These are phyloP conservation scores for Alnus glutinosa DNA, from an alignment of 306 rosid genomes.

Conservation along the genomic window DNA sequence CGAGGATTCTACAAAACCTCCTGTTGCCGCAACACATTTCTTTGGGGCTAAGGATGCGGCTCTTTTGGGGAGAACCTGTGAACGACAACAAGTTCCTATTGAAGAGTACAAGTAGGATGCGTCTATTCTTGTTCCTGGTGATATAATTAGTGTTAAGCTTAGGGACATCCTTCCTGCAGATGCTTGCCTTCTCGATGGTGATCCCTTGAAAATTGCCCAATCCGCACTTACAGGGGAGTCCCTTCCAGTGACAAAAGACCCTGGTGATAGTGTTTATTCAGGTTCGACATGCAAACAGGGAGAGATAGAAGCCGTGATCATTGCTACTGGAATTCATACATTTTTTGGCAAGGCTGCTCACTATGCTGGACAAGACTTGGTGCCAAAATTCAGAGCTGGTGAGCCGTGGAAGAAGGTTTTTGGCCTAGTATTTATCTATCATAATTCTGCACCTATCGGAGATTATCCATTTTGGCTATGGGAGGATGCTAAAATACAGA, in stretches of 20 bases:
- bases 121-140: slow-evolving; percentile 80
- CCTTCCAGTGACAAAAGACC: slow-evolving; percentile 74
- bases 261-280: slow-evolving; percentile 64
- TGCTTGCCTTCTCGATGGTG: slow-evolving; percentile 81
- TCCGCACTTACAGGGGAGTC: slow-evolving; percentile 85
- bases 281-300: slow-evolving; percentile 93
- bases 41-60: too few species aligned
- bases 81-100: too few species aligned
- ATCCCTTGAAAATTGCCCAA: slow-evolving; percentile 85
- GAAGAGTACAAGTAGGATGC: slow-evolving; percentile 42
- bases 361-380: not conserved
- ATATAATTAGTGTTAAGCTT: slow-evolving; percentile 69
- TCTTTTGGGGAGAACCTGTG: too few species aligned
- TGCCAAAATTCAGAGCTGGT: too few species aligned
- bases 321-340: slow-evolving; percentile 85
- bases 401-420: too few species aligned
- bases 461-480: too few species aligned
- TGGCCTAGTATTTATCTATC: too few species aligned
- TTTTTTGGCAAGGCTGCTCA: slow-evolving; percentile 91
- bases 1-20: too few species aligned
- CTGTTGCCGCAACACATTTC: too few species aligned
- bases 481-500: too few species aligned
- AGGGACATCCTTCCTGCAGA: slow-evolving; percentile 90
- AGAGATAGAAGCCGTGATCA: slow-evolving; percentile 79
- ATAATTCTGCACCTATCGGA: too few species aligned